Percentiles rank a stretch among this genome's conserved stretches.
Conservation (phyloP, 225 moss, liverwort and hornwort species). For the Straminergon stramineum region DNA sequence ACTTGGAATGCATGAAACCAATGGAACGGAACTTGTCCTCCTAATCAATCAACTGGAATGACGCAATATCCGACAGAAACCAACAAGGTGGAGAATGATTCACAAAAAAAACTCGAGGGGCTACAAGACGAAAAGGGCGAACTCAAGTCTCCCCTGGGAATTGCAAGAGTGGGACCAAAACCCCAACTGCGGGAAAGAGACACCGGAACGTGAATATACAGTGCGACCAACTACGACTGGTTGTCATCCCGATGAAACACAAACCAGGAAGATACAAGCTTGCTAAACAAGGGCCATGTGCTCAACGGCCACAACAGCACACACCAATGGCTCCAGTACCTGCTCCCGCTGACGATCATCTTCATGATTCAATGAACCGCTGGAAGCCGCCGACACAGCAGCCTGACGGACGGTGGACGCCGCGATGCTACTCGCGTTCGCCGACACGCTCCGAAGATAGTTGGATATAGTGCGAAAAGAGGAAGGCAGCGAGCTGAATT, state of each 20-base stretch:
- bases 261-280: neutral
- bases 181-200: neutral
- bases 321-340: conserved; percentile 18
- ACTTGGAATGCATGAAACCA: too few species aligned
- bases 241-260: neutral
- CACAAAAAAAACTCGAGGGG: too few species aligned
- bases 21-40: neutral
- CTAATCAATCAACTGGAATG: too few species aligned
- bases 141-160: too few species aligned
- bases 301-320: neutral
- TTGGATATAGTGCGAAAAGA: conserved; percentile 88
- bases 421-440: conserved; percentile 86
- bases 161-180: too few species aligned
- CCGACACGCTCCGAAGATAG: conserved; percentile 90
- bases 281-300: neutral
- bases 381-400: conserved; percentile 70
- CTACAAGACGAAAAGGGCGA: neutral
- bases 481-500: conserved; percentile 78
- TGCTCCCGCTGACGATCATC: conserved; percentile 98
- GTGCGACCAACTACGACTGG: neutral
- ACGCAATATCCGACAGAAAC: too few species aligned
- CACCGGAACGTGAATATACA: neutral
- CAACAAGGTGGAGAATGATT: too few species aligned
- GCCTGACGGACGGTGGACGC: conserved; percentile 95
- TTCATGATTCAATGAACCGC: conserved; percentile 63